Conservation (phyloP, 805 yeast genomes). For the Metschnikowia gruessii region DNA sequence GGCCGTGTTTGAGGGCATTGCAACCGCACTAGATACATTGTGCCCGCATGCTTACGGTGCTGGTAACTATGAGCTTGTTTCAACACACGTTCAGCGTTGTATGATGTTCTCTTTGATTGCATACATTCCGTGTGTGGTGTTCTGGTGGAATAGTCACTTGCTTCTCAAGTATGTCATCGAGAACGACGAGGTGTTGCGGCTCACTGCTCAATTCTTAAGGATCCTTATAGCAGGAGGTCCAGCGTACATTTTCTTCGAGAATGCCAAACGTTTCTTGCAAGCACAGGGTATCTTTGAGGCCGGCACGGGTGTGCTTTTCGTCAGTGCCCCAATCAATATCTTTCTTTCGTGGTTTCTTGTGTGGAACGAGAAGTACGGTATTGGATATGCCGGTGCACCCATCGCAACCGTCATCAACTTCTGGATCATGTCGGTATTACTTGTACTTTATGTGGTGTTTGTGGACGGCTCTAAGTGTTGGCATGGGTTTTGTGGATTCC, state of each 20-base stretch:
- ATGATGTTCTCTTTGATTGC: constrained; percentile 31
- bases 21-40: constrained; percentile 44
- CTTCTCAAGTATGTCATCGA: constrained; percentile 32
- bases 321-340: constrained; percentile 43
- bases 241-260: constrained; percentile 42
- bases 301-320: constrained; percentile 41
- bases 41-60: constrained; percentile 49
- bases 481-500: constrained; percentile 51
- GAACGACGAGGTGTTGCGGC: constrained; percentile 30
- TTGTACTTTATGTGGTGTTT: constrained; percentile 33
- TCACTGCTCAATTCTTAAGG: constrained; percentile 36
- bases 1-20: constrained; percentile 46
- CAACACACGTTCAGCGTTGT: constrained; percentile 40
- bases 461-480: constrained; percentile 70
- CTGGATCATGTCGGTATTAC: constrained; percentile 38
- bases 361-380: constrained; percentile 39
- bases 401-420: constrained; percentile 42
- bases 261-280: constrained; percentile 41
- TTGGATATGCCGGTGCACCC: constrained; percentile 45
- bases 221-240: constrained; percentile 41
- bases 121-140: constrained; percentile 38
- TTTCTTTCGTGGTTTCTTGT: constrained; percentile 40
- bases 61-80: constrained; percentile 36
- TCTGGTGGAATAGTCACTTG: constrained; percentile 39
- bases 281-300: constrained; percentile 49